phyloP scores from a whole-genome alignment of 129 eudicot species.

The Erigeron canadensis region DNA sequence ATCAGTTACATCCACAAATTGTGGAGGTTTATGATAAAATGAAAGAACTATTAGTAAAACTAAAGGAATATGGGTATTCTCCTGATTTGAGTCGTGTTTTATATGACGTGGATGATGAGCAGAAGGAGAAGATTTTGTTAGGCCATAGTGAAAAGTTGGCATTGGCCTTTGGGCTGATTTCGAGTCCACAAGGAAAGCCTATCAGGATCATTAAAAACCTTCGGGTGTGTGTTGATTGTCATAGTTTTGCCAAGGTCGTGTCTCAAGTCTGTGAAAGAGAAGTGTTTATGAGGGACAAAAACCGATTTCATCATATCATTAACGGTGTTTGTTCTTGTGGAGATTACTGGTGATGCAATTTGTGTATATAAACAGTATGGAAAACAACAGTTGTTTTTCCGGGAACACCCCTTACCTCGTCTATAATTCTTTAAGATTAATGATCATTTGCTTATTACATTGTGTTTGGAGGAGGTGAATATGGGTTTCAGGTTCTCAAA shows the following conservation, averaged over 20 bases:
- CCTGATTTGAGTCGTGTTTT: conserved; percentile 67
- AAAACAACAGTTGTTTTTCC: background rate
- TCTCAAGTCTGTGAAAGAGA: conserved; percentile 66
- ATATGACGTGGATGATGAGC: conserved; percentile 81
- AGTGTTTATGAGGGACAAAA: conserved; percentile 64
- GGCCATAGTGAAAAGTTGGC: conserved; percentile 90
- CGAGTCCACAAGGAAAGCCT: conserved; percentile 44
- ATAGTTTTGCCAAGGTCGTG: conserved; percentile 70
- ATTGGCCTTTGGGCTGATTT: conserved; percentile 62
- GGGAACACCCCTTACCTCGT: background rate
- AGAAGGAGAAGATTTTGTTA: conserved; percentile 70
- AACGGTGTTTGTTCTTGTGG: conserved; percentile 69
- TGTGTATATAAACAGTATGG: background rate
- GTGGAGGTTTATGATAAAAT: conserved; percentile 50
- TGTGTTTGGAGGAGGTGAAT: conserved; percentile 15
- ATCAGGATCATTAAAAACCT: conserved; percentile 74
- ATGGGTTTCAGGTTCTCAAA: conserved; percentile 1
- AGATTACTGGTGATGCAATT: conserved; percentile 63
- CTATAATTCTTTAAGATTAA: background rate
- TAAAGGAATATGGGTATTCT: conserved; percentile 64
- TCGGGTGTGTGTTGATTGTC: conserved; percentile 82
- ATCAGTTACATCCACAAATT: conserved; percentile 54
- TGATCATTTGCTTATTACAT: background rate
- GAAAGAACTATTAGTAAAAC: conserved; percentile 45
- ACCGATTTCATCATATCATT: conserved; percentile 66